Evolutionary conservation across 495 filamentous ascomycete genomes (phyloP).

Genomic region (Penicillium riverlandense): DNA sequence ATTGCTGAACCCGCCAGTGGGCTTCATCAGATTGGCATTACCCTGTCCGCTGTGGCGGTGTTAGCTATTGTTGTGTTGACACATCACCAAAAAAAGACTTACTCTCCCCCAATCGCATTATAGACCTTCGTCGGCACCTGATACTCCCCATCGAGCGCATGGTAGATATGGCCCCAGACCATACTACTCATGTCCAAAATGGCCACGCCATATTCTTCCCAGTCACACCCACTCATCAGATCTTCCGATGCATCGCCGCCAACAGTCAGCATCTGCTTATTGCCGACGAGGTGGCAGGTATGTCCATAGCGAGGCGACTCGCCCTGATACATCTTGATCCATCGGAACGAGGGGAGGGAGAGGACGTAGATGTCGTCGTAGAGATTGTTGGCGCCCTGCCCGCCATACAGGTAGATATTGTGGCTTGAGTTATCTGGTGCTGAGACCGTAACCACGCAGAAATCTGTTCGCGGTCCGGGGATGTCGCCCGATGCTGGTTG

Average conservation of each 20-base stretch:
- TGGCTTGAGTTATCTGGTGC: constrained; percentile 25
- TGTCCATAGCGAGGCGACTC: constrained; percentile 25
- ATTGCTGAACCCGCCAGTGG: constrained; percentile 12
- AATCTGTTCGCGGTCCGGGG: constrained; percentile 23
- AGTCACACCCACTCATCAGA: constrained; percentile 23
- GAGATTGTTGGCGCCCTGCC: constrained; percentile 8
- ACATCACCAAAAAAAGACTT: background rate
- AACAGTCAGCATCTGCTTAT: constrained; percentile 32
- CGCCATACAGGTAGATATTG: constrained; percentile 25
- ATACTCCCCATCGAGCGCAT: constrained; percentile 14
- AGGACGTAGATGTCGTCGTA: constrained; percentile 31
- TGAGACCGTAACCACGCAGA: constrained; percentile 19
- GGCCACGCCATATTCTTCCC: constrained; percentile 28
- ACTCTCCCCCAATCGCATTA: constrained; percentile 19
- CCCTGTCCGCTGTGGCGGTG: constrained; percentile 7
- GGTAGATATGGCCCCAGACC: constrained; percentile 31
- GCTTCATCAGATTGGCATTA: constrained; percentile 10
- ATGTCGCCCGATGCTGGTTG: constrained; percentile 24
- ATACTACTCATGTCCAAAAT: constrained; percentile 23
- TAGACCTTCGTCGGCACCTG: constrained; percentile 16
- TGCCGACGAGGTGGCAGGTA: constrained; percentile 29
- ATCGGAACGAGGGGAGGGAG: constrained; percentile 23
- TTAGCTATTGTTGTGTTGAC: constrained; percentile 1
- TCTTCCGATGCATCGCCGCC: constrained; percentile 20
- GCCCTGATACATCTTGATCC: constrained; percentile 6